phyloP scores from a whole-genome alignment of 2,329 filamentous ascomycete genomes.

The Pseudogymnoascus sp. region DNA sequence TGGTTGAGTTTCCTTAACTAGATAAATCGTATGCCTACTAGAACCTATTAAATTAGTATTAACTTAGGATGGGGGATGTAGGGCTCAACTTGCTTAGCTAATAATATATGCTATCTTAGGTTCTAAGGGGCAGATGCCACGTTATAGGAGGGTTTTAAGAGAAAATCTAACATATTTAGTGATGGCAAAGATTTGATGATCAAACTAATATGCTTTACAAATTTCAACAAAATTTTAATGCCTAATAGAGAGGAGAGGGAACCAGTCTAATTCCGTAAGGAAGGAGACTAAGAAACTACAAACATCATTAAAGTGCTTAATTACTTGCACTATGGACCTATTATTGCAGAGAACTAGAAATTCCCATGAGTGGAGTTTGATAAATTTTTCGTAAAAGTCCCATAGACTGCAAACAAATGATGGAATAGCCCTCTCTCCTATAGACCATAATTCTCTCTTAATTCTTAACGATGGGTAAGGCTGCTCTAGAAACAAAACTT shows the following conservation, averaged over 20 bases:
- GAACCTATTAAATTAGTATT: conserved; percentile 1
- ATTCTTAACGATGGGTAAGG: too few species aligned
- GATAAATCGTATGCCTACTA: conserved; percentile 8
- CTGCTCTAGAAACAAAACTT: too few species aligned
- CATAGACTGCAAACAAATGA: too few species aligned
- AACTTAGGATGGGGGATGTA: too few species aligned
- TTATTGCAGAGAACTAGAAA: conserved; percentile 5
- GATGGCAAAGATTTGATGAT: background rate
- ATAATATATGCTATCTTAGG: background rate
- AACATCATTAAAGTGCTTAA: background rate
- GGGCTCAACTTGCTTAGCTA: too few species aligned
- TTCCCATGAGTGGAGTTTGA: background rate
- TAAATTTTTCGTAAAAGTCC: conserved; percentile 9
- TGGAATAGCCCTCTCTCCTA: too few species aligned
- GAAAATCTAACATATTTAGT: background rate
- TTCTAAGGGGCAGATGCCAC: background rate
- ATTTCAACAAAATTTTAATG: too few species aligned
- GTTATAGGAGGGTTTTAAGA: background rate
- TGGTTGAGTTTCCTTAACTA: conserved; percentile 8
- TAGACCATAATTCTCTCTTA: too few species aligned
- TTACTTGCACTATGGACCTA: background rate
- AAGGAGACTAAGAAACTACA: background rate
- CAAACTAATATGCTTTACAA: background rate
- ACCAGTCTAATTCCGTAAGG: too few species aligned
- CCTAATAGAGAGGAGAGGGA: background rate